These are phyloP conservation scores for Hyaloperonospora brassicae DNA, from an alignment of 352 stramenopile genomes.

Conservation along the genomic window DNA sequence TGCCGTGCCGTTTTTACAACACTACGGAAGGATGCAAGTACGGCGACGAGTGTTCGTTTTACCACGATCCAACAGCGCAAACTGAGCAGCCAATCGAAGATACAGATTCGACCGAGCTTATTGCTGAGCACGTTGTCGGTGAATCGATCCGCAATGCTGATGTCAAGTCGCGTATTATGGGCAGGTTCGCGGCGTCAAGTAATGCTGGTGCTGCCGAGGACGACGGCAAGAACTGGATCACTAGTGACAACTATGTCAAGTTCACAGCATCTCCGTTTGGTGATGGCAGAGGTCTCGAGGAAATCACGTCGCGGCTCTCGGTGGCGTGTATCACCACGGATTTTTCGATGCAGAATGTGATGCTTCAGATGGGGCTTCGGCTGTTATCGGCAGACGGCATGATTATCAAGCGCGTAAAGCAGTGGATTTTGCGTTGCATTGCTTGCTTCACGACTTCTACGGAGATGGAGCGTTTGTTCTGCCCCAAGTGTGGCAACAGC, in stretches of 20 bases:
- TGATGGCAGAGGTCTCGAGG: constrained; percentile 54
- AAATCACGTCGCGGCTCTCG: constrained; percentile 40
- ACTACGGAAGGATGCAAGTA: constrained; percentile 63
- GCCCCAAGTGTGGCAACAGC: constrained; percentile 92
- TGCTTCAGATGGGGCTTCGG: constrained; percentile 84
- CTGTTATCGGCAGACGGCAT: constrained; percentile 77
- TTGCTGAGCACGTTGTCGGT: constrained; percentile 30
- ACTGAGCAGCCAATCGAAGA: constrained; percentile 9
- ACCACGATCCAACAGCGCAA: constrained; percentile 46
- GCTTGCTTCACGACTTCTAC: constrained; percentile 94
- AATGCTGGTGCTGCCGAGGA: constrained; percentile 71
- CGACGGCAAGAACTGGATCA: constrained; percentile 87
- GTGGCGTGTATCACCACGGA: constrained; percentile 84
- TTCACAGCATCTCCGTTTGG: constrained; percentile 72
- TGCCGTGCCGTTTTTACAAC: constrained; percentile 73
- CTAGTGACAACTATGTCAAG: constrained; percentile 44
- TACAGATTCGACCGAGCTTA: constrained; percentile 16
- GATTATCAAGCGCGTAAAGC: constrained; percentile 83
- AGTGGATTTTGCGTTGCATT: constrained; percentile 96
- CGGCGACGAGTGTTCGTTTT: constrained; percentile 61
- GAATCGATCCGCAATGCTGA: constrained; percentile 66
- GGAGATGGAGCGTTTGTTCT: constrained; percentile 93
- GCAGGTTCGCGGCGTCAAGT: constrained; percentile 65
- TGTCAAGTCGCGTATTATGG: constrained; percentile 84
- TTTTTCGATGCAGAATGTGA: constrained; percentile 87